Base-by-base conservation (phyloP, 176 grass and related monocot species). In the Microstegium vimineum region DNA sequence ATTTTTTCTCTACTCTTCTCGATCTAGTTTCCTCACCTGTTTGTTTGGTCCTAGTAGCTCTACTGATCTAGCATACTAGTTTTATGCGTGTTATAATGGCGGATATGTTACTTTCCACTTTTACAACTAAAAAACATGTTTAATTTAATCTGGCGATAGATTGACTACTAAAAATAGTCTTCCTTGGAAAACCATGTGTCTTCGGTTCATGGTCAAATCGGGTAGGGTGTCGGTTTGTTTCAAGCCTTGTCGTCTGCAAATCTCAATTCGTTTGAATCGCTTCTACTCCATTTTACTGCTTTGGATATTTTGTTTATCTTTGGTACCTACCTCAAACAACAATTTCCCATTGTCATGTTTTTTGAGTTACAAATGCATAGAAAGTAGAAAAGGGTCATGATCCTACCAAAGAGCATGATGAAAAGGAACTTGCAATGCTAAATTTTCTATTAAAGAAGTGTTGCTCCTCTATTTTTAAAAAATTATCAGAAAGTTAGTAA, bases 121-220 rank as follows among this genome's bases (percentile, higher is more conserved):
- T 81, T 70, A 49, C 34, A 38, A 18, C 11, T 15, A 36, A 17
- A 81, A 66, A 81, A 27, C 66, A 61, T 51, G 17, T 28, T 74
- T 31, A 52, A 27, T 87, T 75, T 36, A 15, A 10, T 76, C 47
- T 60, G 36, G 34, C 6, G 15, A 27, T 45, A 30, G 78, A 23
- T 49, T 76, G 71, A 60, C 71, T 81, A 66, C 77, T 81, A 86
- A 67, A 86, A 67, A 74, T 72, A 85, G 77, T 72, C 57, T 5
- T 64, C 1, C 26, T 85, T 5, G 68, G 2, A 71, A 62, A 71
- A 23, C 64, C 13, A 13, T 20, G 18, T 54, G 57, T 66, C 64
- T 69, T 67, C 17, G 22, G 36, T 3, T 9, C 28, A 2, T 36
- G 10, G 64, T 78, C 27, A 26, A 62, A 35, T 36, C 61, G 15